These are phyloP conservation scores for Sarcomyxa edulis DNA, from an alignment of 768 basidiomycete species.

Conservation along the genomic window DNA sequence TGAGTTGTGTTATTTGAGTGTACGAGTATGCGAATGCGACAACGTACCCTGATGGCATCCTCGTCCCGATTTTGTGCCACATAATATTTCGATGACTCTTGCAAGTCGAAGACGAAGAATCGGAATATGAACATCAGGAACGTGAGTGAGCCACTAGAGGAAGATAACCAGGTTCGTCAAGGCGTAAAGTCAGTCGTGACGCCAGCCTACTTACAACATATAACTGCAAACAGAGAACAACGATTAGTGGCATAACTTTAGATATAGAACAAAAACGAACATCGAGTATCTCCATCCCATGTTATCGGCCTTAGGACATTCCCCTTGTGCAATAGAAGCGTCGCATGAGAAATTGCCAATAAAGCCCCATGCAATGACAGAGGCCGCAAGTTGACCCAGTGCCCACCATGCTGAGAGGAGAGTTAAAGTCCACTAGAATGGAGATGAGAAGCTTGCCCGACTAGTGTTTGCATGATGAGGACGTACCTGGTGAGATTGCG, in stretches of 20 bases:
- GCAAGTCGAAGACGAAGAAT: slow-evolving; percentile 51
- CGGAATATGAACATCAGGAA: slow-evolving; percentile 49
- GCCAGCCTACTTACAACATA: slow-evolving; percentile 27
- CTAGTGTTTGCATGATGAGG: slow-evolving; percentile 1
- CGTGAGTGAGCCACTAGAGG: slow-evolving; percentile 42
- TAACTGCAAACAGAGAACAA: slow-evolving; percentile 19
- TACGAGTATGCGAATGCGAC: background rate
- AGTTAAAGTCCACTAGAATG: slow-evolving; percentile 43
- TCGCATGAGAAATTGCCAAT: slow-evolving; percentile 52
- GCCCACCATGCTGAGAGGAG: slow-evolving; percentile 54
- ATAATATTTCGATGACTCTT: slow-evolving; percentile 60
- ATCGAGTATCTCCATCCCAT: slow-evolving; percentile 60
- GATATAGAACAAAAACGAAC: slow-evolving; percentile 21
- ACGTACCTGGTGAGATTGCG: slow-evolving; percentile 32
- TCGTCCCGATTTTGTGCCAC: slow-evolving; percentile 50
- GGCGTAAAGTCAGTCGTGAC: slow-evolving; percentile 3
- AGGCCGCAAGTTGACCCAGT: slow-evolving; percentile 43
- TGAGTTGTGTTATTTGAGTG: slow-evolving; percentile 1
- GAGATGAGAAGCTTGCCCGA: slow-evolving; percentile 3
- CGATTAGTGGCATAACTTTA: background rate
- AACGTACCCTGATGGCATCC: slow-evolving; percentile 42
- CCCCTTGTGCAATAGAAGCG: slow-evolving; percentile 23
- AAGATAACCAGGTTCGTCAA: no score
- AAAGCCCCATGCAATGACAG: slow-evolving; percentile 49
- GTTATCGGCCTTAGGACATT: slow-evolving; percentile 44